Evolutionary conservation across 345 rosid species (phyloP), one percentile per base, ranked within the genome.

Genomic region (Hibiscus syriacus): DNA sequence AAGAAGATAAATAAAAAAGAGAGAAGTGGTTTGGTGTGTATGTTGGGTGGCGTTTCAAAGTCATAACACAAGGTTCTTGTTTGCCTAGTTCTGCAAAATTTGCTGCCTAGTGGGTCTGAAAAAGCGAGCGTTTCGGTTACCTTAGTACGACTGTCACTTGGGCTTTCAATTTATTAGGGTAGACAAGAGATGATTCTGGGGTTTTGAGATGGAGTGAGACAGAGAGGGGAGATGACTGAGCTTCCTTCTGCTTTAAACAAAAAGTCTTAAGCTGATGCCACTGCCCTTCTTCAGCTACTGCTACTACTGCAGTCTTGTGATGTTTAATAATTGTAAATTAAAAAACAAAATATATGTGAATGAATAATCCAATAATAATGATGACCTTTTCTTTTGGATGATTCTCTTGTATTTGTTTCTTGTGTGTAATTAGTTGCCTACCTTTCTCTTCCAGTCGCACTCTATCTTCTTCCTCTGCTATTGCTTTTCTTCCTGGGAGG

Each of bases 141-240:
- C 19, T 60, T 60, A 12, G 70, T 71, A 64, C 66, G 39, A 66
- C 85, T 82, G 84, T 79, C 81, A 66, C 78, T 75, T 80, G 76
- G 84, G 87, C 72, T 72, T 75, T 81, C 67, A 26, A 34, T 34
- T 49, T 17, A 5, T 12, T 22, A 22, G 54, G 23, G 49, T 13
- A 45, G 1, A 45, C 49, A 45, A 16, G 14, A 45, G 14, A 14
- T 2, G 19, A 13, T 17, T n/a, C 53, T 12, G n/a, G 71, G 78
- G 32, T 23, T 22, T 23, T 60, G 77, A 71, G 77, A 77, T 65
- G 70, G n/a, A 43, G 48, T 12, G 38, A 34, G 17, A 0, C n/a
- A 41, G 14, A 12, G 48, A 43, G n/a, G 72, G 64, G 75, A 70
- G 74, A 71, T 67, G 64, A 67, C 75, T 67, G 53, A 66, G 67